Evolutionary conservation across 1,139 yeast species (phyloP).

Genomic region (Debaryomyces subglobosus): DNA sequence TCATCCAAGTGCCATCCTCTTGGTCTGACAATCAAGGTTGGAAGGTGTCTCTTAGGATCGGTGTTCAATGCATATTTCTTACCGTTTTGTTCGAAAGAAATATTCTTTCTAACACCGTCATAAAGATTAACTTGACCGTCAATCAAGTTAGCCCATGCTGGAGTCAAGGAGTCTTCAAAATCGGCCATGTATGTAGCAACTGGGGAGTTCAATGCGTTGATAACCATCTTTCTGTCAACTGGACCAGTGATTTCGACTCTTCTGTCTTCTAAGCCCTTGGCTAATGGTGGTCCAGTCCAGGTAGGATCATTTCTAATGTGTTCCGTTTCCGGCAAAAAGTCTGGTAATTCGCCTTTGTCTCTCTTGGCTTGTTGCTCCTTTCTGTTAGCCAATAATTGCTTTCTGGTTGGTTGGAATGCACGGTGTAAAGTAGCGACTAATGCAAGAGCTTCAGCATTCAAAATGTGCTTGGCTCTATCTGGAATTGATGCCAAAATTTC

Average conservation of each 20-base stretch:
- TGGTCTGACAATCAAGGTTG: slow-evolving; percentile 81
- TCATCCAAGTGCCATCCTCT: slow-evolving; percentile 87
- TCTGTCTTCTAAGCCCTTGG: slow-evolving; percentile 76
- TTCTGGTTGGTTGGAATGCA: slow-evolving; percentile 64
- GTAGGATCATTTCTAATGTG: slow-evolving; percentile 71
- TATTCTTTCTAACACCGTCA: slow-evolving; percentile 78
- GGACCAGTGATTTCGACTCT: slow-evolving; percentile 91
- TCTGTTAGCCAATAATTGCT: slow-evolving; percentile 62
- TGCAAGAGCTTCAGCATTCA: slow-evolving; percentile 69
- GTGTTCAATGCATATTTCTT: slow-evolving; percentile 64
- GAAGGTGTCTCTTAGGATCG: slow-evolving; percentile 58
- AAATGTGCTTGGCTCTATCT: slow-evolving; percentile 59
- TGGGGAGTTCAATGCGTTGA: slow-evolving; percentile 86
- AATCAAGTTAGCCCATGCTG: slow-evolving; percentile 90
- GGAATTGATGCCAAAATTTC: slow-evolving; percentile 68
- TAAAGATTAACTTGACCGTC: slow-evolving; percentile 90
- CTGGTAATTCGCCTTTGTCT: slow-evolving; percentile 71
- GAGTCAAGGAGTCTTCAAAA: slow-evolving; percentile 93
- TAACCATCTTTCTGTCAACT: slow-evolving; percentile 87
- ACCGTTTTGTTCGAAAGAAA: slow-evolving; percentile 57
- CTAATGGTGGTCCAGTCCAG: slow-evolving; percentile 81
- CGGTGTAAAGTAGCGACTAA: slow-evolving; percentile 77
- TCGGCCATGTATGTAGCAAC: slow-evolving; percentile 96
- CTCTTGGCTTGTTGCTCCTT: slow-evolving; percentile 60
- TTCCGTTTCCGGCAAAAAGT: slow-evolving; percentile 72